Base-by-base conservation (phyloP, 345 rosid genomes). In the Euphorbia peplus region DNA sequence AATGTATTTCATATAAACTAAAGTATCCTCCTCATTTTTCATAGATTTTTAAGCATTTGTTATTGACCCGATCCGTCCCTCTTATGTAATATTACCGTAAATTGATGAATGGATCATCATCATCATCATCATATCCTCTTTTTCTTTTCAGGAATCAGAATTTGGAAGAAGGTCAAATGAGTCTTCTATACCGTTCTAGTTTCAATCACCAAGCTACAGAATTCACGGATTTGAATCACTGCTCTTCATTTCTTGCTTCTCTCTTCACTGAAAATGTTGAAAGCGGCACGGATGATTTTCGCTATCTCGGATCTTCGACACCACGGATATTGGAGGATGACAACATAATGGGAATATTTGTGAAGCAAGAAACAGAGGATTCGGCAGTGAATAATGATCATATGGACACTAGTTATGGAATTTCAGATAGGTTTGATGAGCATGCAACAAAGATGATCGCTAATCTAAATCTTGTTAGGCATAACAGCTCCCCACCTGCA, bases 241-340 rank as follows among this genome's bases (percentile, higher is more conserved):
- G 62, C 48, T 32, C 28, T 42, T 67, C 84, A 60, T 73, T 80
- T 69, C 24, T 80, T 29, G 86, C 75, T 18, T 69, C 64, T 72
- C 77, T 75, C 54, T 64, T 51, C 50, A 69, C 66, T 62, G 54
- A 59, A 26, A 15, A 19, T 28, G 12, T 44, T 35, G 81, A 69
- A 29, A n/a, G n/a, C n/a, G n/a, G n/a, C n/a, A 52, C 67, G 41
- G 81, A 75, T 18, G 85, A 73, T 57, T 76, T 41, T 66, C 72
- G 42, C 13, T 71, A 42, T 53, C 35, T 74, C 67, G 68, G 76
- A 65, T 54, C 91, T 63, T 76, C 81, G 10, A 81, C 79, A 61
- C 85, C 84, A n/a, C n/a, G n/a, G n/a, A n/a, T n/a, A n/a, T n/a
- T n/a, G 18, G 91, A 84, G 37, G 80, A 78, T 65, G 88, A 84